Percentiles rank a stretch among this genome's conserved stretches.
Evolutionary conservation across 257 asterid genomes (phyloP).

Genomic region (Cruciata laevipes): DNA sequence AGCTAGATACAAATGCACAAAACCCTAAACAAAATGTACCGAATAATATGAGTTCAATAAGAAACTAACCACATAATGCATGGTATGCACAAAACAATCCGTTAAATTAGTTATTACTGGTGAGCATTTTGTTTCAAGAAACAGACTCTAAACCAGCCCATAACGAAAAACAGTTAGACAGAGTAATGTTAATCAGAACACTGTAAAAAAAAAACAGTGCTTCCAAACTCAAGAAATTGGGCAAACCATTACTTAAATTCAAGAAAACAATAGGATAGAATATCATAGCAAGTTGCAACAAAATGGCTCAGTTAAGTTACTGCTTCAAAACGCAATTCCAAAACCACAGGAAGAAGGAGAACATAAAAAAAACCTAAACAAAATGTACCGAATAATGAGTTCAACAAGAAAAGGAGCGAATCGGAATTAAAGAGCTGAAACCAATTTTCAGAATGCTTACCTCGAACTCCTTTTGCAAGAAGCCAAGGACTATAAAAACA

Average conservation of each 20-base stretch:
- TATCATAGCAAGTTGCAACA: too few species aligned
- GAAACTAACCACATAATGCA: not conserved
- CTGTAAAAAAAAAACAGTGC: not conserved
- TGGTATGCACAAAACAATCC: not conserved
- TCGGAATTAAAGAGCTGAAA: not conserved
- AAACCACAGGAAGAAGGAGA: not conserved
- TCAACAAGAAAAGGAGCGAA: not conserved
- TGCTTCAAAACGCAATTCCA: not conserved
- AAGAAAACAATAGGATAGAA: too few species aligned
- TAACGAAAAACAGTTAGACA: not conserved
- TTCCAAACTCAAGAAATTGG: not conserved
- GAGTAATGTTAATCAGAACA: not conserved
- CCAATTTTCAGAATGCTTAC: not conserved
- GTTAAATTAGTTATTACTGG: not conserved
- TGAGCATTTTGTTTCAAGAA: too few species aligned
- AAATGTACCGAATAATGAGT: not conserved
- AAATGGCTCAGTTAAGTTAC: not conserved
- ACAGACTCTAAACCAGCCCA: not conserved
- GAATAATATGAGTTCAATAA: not conserved
- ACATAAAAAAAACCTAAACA: not conserved
- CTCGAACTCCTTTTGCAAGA: too few species aligned
- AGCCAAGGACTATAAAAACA: too few species aligned
- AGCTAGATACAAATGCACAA: not conserved
- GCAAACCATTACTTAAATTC: not conserved
- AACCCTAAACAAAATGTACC: not conserved